Evolutionary conservation across 768 basidiomycete genomes (phyloP).

Genomic region (Hortiboletus flavorubellus): DNA sequence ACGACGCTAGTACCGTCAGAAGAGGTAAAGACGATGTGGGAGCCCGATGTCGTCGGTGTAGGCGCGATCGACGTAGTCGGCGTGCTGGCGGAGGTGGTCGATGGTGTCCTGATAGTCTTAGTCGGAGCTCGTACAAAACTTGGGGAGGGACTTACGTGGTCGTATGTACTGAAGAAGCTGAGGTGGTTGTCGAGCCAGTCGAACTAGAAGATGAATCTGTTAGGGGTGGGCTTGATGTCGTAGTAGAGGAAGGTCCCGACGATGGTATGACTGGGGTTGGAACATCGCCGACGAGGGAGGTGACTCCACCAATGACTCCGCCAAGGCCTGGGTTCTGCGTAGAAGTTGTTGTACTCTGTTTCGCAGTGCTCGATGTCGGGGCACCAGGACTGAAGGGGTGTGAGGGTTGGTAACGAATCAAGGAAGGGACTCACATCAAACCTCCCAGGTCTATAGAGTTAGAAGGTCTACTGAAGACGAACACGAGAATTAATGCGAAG

Average conservation of each 20-base stretch:
- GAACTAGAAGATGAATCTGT: constrained; percentile 25
- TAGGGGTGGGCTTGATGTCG: constrained; percentile 15
- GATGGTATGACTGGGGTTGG: constrained; percentile 13
- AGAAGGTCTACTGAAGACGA: not conserved
- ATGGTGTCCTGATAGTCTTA: constrained; percentile 8
- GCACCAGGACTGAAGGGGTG: constrained; percentile 8
- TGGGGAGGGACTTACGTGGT: constrained; percentile 20
- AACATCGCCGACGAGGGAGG: constrained; percentile 12
- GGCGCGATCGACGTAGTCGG: constrained; percentile 6
- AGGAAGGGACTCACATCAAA: constrained; percentile 21
- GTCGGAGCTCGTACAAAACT: not conserved
- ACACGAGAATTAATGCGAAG: not conserved
- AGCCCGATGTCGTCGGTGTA: constrained; percentile 16
- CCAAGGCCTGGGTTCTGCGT: not conserved
- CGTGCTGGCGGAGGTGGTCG: constrained; percentile 13
- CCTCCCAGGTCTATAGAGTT: constrained; percentile 10
- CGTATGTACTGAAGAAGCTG: constrained; percentile 1
- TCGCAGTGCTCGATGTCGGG: not conserved
- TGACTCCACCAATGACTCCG: constrained; percentile 13
- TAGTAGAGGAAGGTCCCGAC: constrained; percentile 17
- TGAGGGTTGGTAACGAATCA: not conserved
- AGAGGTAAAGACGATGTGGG: constrained; percentile 17
- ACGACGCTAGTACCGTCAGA: constrained; percentile 26
- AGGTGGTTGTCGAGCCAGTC: constrained; percentile 23
- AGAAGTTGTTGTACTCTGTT: not conserved